These are phyloP conservation scores for Auriscalpium orientale DNA, from an alignment of 768 basidiomycete species.

Conservation along the genomic window DNA sequence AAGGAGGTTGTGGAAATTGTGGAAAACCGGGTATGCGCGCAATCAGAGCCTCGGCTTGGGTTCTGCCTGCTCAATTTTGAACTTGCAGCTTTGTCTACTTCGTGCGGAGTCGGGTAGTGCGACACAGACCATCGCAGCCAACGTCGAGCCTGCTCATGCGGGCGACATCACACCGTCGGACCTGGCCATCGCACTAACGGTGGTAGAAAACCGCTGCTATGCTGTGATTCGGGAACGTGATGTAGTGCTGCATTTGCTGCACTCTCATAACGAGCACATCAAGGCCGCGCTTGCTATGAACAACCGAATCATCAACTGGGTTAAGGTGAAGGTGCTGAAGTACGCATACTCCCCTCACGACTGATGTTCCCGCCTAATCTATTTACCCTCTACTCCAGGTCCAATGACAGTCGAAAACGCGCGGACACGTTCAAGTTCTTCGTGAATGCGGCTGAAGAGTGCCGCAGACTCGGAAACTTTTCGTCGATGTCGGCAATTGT, in stretches of 20 bases:
- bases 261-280: constrained; percentile 25
- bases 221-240: constrained; percentile 31
- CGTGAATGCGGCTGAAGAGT: constrained; percentile 36
- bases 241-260: constrained; percentile 33
- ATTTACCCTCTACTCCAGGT: constrained; percentile 13
- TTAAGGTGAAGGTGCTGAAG: constrained; percentile 13
- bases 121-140: background rate
- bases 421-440: constrained; percentile 37
- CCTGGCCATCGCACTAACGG: constrained; percentile 36
- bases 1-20: constrained; percentile 1
- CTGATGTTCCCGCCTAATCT: constrained; percentile 18
- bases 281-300: constrained; percentile 28
- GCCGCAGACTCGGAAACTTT: constrained; percentile 37
- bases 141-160: constrained; percentile 7
- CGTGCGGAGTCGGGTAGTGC: too few relatives aligned
- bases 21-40: constrained; percentile 5
- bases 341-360: background rate
- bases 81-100: too few relatives aligned
- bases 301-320: constrained; percentile 27
- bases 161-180: constrained; percentile 30
- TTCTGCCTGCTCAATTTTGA: too few relatives aligned
- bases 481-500: constrained; percentile 36
- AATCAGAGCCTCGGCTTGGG: too few relatives aligned
- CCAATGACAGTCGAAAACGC: constrained; percentile 28
- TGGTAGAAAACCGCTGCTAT: constrained; percentile 37